Evolutionary conservation across 2,329 filamentous ascomycete species (phyloP).

Genomic region (Monosporascus sp.): DNA sequence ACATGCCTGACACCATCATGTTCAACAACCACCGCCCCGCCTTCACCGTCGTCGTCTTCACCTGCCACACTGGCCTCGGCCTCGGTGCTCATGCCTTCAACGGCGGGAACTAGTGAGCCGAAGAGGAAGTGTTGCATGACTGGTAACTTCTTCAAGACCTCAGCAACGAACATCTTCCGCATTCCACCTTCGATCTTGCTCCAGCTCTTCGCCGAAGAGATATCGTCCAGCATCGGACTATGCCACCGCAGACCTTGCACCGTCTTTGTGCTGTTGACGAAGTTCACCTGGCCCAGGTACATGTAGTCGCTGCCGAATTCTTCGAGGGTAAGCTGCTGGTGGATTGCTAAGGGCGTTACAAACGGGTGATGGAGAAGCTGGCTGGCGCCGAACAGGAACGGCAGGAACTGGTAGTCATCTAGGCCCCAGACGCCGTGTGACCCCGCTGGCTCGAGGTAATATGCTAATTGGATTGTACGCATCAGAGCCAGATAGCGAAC

Average conservation of each 20-base stretch:
- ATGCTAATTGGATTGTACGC: slow-evolving; percentile 82
- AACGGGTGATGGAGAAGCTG: slow-evolving; percentile 82
- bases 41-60: slow-evolving; percentile 46
- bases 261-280: slow-evolving; percentile 95
- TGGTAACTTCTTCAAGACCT: slow-evolving; percentile 87
- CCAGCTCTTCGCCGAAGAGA: slow-evolving; percentile 86
- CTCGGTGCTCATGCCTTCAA: slow-evolving; percentile 72
- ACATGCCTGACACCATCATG: slow-evolving; percentile 64
- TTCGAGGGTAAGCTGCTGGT: slow-evolving; percentile 81
- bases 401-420: slow-evolving; percentile 95
- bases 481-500: slow-evolving; percentile 78
- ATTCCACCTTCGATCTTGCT: slow-evolving; percentile 89
- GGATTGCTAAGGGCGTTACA: slow-evolving; percentile 74
- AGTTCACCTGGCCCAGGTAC: slow-evolving; percentile 87
- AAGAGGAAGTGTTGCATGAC: slow-evolving; percentile 99
- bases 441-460: slow-evolving; percentile 94
- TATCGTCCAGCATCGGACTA: slow-evolving; percentile 96
- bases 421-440: slow-evolving; percentile 98
- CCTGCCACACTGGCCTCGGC: slow-evolving; percentile 41
- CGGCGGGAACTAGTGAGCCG: slow-evolving; percentile 75
- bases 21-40: slow-evolving; percentile 57
- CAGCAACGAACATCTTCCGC: slow-evolving; percentile 92
- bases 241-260: slow-evolving; percentile 95
- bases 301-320: slow-evolving; percentile 79
- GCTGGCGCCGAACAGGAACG: slow-evolving; percentile 89